Evolutionary conservation across 257 asterid genomes (phyloP).

Genomic region (Solanum rostratum): DNA sequence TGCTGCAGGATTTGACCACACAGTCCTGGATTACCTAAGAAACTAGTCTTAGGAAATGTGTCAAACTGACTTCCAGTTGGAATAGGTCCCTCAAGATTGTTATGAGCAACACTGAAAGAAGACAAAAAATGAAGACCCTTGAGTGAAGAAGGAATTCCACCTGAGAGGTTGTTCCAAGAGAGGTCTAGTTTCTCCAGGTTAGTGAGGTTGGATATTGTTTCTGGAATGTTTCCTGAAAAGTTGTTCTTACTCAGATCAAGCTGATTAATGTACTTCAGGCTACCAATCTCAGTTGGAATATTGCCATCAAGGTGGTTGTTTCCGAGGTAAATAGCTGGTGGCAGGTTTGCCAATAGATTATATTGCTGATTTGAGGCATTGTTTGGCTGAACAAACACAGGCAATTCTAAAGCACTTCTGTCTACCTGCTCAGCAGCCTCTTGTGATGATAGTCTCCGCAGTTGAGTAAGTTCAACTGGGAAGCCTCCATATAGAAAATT

Average conservation of each 20-base stretch:
- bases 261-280: slow-evolving; percentile 50
- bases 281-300: slow-evolving; percentile 68
- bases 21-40: slow-evolving; percentile 57
- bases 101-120: slow-evolving; percentile 70
- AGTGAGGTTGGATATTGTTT: slow-evolving; percentile 62
- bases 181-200: slow-evolving; percentile 74
- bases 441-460: slow-evolving; percentile 46
- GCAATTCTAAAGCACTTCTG: slow-evolving; percentile 66
- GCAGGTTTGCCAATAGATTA: slow-evolving; percentile 71
- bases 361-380: slow-evolving; percentile 70
- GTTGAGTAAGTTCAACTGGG: slow-evolving; percentile 43
- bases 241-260: slow-evolving; percentile 60
- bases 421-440: slow-evolving; percentile 37
- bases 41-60: slow-evolving; percentile 65
- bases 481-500: slow-evolving; percentile 54
- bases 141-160: slow-evolving; percentile 73
- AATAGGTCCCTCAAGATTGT: slow-evolving; percentile 69
- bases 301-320: slow-evolving; percentile 47
- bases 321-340: slow-evolving; percentile 70
- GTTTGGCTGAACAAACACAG: slow-evolving; percentile 76
- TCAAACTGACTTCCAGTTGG: slow-evolving; percentile 91
- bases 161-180: slow-evolving; percentile 61
- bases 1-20: slow-evolving; percentile 58
- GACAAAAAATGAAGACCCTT: slow-evolving; percentile 71
- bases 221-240: slow-evolving; percentile 70